These are phyloP conservation scores for Aspergillus chevalieri DNA, from an alignment of 2,329 filamentous ascomycete genomes.

Conservation along the genomic window DNA sequence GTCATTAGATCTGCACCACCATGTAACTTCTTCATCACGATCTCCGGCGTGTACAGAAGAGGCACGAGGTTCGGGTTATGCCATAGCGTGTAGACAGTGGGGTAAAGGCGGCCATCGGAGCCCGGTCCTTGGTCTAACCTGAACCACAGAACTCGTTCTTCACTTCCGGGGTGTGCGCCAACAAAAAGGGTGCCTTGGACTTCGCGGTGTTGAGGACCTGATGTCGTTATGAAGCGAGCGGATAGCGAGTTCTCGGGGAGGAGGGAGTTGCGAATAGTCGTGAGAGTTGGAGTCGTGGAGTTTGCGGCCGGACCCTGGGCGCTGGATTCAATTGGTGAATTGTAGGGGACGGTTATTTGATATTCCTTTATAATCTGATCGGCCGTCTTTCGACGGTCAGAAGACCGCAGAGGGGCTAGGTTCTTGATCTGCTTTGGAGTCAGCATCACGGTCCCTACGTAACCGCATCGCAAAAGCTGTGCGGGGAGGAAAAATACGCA, in stretches of 20 bases:
- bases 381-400: conserved; percentile 60
- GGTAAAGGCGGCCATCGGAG: conserved; percentile 37
- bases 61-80: conserved; percentile 56
- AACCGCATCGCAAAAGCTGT: conserved; percentile 17
- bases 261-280: conserved; percentile 51
- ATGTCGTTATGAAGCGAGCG: conserved; percentile 60
- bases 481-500: conserved; percentile 27
- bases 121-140: conserved; percentile 51
- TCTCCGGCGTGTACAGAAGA: conserved; percentile 56
- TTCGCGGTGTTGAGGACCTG: conserved; percentile 55
- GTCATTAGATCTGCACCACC: conserved; percentile 64
- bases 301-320: conserved; percentile 36
- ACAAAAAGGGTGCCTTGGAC: conserved; percentile 61
- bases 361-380: conserved; percentile 62
- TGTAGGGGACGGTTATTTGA: conserved; percentile 43
- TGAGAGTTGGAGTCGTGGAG: conserved; percentile 42
- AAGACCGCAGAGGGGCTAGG: conserved; percentile 59
- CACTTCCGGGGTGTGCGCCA: conserved; percentile 51
- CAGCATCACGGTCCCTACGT: conserved; percentile 3
- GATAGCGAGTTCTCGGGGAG: conserved; percentile 59
- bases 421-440: conserved; percentile 54
- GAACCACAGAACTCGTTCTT: conserved; percentile 60
- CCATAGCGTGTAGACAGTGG: conserved; percentile 61
- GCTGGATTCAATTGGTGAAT: conserved; percentile 23
- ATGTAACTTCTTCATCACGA: conserved; percentile 56